phyloP scores from a whole-genome alignment of 2,329 filamentous ascomycete species.

The Huntiella bhutanensis region DNA sequence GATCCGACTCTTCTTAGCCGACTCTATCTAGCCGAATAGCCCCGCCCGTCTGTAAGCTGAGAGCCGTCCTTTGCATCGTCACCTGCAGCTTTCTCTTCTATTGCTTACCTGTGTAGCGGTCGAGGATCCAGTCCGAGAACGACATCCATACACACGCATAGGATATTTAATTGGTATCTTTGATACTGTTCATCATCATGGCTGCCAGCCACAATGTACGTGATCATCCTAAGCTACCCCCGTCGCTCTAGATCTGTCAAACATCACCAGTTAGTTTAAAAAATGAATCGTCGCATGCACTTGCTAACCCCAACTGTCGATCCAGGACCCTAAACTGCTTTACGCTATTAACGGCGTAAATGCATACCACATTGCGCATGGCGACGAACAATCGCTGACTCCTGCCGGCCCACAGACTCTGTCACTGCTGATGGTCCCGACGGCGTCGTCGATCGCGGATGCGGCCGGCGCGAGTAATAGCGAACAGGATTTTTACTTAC shows the following conservation, averaged over 20 bases:
- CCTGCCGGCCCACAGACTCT: conserved; percentile 76
- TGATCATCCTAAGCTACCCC: background rate
- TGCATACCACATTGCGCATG: conserved; percentile 80
- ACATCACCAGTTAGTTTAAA: background rate
- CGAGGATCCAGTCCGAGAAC: no score
- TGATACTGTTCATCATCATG: conserved; percentile 2
- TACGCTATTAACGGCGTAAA: conserved; percentile 68
- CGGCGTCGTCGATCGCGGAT: conserved; percentile 51
- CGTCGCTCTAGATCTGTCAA: background rate
- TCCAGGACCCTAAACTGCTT: conserved; percentile 43
- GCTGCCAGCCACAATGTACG: conserved; percentile 10
- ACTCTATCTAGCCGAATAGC: no score
- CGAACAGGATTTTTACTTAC: conserved; percentile 90
- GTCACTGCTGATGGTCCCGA: conserved; percentile 89
- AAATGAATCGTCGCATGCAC: background rate
- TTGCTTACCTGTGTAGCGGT: no score
- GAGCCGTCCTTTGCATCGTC: no score
- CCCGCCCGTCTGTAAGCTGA: no score
- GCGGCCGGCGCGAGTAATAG: conserved; percentile 34
- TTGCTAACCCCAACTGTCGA: conserved; percentile 5
- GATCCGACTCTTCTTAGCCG: no score
- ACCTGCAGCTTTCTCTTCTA: no score
- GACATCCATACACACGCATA: no score
- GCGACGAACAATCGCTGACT: conserved; percentile 65
- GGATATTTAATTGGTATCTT: background rate